Evolutionary conservation across 441 rosid genomes (phyloP), one percentile per base, ranked within the genome.

Genomic region (Jatropha podagrica): DNA sequence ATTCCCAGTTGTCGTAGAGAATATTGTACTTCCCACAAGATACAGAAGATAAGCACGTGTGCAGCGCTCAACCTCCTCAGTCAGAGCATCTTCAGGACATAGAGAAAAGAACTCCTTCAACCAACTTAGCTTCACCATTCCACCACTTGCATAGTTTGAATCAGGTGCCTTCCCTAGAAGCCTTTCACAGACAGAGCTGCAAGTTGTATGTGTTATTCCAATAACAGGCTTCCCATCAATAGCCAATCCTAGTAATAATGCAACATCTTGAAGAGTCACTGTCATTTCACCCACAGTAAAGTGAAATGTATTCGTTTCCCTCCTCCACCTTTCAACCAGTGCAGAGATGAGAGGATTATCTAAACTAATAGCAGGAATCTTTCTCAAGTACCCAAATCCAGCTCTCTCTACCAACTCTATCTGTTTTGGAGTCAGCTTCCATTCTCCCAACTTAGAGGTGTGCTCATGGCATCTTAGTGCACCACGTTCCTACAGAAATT

Each of bases 91-190:
- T 20, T 84, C 91, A 61, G 89, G 89, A 82, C 97, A 93, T 4
- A 76, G 85, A 42, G 97, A 90, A 79, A 96, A 96, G 77, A 80
- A 89, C 80, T 96, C 99, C 81, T 96, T 96, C 85, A 96, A 79
- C 99, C 98, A 96, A 85, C 99, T 96, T 72, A 93, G 85, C 85
- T 96, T 96, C 77, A 96, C 99, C 99, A 96, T 96, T 59, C 99
- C 99, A 63, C 96, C 96, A 81, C 95, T 92, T 0, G 97, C 95
- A 60, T 89, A 90, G 69, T 75, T 87, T 23, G 91, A 83, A 66
- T 89, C 95, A 0, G 98, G 99, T 0, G 88, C 83, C 80, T 62
- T 82, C 23, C 99, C 98, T 15, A 96, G 82, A 84, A 88, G 89
- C 86, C 70, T 86, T 79, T 87, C 87, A 63, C 99, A 96, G 14